A percentile compares a stretch with the other conserved stretches of the same genome.
These are phyloP conservation scores for carrot (Daucus carota) DNA, from an alignment of 129 eudicot genomes.

Conservation along the genomic window DH1_v3.0 NC_030384.2:26838001-26838500, in stretches of 20 bases:
- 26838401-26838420: constrained; percentile 36
- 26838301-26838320: constrained; percentile 47
- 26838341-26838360: constrained; percentile 40
- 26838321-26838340: constrained; percentile 35
- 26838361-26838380: constrained; percentile 45
- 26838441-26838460: constrained; percentile 47
- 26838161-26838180: constrained; percentile 41
- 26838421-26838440: constrained; percentile 35
- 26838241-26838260: constrained; percentile 54
- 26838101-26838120: constrained; percentile 28
- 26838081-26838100: constrained; percentile 18
- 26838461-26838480: constrained; percentile 8
- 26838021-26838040: constrained; percentile 20
- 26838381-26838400: constrained; percentile 35
- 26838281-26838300: constrained; percentile 55
- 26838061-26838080: constrained; percentile 41
- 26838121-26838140: constrained; percentile 21
- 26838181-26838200: constrained; percentile 31
- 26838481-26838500: constrained; percentile 33
- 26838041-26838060: constrained; percentile 43
- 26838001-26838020: constrained; percentile 7
- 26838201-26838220: constrained; percentile 31
- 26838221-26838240: constrained; percentile 33
- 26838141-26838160: constrained; percentile 23
- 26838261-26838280: constrained; percentile 37